Conservation (phyloP, 192 early-diverging fungal genomes). For the Geranomyces variabilis region DNA sequence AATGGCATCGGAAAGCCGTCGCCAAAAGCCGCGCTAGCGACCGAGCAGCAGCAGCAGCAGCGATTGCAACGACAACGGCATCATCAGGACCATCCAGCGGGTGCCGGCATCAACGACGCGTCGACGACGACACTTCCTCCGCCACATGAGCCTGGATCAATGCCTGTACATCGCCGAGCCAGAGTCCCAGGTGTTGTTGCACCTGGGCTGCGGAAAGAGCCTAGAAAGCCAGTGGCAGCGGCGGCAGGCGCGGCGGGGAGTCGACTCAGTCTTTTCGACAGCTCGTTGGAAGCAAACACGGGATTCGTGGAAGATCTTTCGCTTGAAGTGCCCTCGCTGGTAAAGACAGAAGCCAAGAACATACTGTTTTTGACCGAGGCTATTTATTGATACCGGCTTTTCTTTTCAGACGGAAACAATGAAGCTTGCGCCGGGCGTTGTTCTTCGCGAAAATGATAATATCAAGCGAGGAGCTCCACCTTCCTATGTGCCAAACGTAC, state of each 20-base stretch:
- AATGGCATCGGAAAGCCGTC: background rate
- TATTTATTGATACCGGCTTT: too few species aligned
- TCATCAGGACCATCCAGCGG: too few species aligned
- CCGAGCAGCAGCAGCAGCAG: too few species aligned
- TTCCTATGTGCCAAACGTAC: slow-evolving; percentile 11
- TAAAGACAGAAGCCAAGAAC: background rate
- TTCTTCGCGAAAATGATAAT: slow-evolving; percentile 49
- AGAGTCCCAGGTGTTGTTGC: too few species aligned
- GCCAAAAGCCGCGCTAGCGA: too few species aligned
- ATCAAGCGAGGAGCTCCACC: slow-evolving; percentile 41
- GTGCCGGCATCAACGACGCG: too few species aligned
- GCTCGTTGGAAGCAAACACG: background rate
- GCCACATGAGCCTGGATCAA: too few species aligned
- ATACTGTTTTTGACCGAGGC: background rate
- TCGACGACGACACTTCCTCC: too few species aligned
- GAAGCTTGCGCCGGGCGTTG: slow-evolving; percentile 49
- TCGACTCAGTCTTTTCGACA: background rate
- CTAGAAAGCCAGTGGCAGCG: background rate
- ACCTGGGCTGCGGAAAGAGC: too few species aligned
- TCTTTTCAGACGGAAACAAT: slow-evolving; percentile 48
- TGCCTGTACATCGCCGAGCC: too few species aligned
- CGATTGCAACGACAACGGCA: too few species aligned
- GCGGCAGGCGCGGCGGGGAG: slow-evolving; percentile 1
- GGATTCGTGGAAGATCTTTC: slow-evolving; percentile 45
- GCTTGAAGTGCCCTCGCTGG: slow-evolving; percentile 34